Conservation (phyloP, 805 yeast species). For the Yamadazyma endophytica region DNA sequence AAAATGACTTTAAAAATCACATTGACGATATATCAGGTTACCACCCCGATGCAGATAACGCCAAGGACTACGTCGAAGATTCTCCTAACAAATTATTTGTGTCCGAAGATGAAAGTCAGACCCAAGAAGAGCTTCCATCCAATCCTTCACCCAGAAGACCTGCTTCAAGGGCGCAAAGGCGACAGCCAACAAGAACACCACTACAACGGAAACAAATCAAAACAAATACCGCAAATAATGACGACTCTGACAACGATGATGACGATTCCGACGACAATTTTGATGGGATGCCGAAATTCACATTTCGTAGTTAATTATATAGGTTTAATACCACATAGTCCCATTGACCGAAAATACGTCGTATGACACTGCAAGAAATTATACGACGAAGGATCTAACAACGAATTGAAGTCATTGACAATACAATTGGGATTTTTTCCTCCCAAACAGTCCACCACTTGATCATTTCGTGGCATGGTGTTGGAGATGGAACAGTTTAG, state of each 20-base stretch:
- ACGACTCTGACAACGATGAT: slow-evolving; percentile 1
- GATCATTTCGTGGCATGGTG: slow-evolving; percentile 18
- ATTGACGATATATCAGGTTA: slow-evolving; percentile 14
- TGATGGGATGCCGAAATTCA: slow-evolving; percentile 31
- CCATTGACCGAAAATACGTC: slow-evolving; percentile 35
- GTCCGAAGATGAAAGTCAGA: no score
- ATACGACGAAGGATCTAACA: slow-evolving; percentile 8
- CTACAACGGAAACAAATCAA: no score
- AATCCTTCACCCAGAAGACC: no score
- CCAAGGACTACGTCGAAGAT: neutral
- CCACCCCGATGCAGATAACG: neutral
- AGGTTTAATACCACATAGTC: slow-evolving; percentile 23
- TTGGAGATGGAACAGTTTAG: slow-evolving; percentile 25
- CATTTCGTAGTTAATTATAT: slow-evolving; percentile 18
- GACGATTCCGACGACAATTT: slow-evolving; percentile 24
- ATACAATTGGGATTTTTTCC: slow-evolving; percentile 28
- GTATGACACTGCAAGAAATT: slow-evolving; percentile 29
- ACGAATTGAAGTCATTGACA: slow-evolving; percentile 19
- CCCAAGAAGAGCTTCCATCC: no score
- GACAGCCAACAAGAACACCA: no score
- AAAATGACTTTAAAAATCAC: slow-evolving; percentile 15
- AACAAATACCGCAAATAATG: no score
- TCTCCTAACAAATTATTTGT: no score
- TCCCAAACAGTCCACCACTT: slow-evolving; percentile 30
- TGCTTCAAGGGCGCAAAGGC: no score